Conservation (phyloP, 1,284 basidiomycete species). For the Ceratobasidium theobromae region DNA sequence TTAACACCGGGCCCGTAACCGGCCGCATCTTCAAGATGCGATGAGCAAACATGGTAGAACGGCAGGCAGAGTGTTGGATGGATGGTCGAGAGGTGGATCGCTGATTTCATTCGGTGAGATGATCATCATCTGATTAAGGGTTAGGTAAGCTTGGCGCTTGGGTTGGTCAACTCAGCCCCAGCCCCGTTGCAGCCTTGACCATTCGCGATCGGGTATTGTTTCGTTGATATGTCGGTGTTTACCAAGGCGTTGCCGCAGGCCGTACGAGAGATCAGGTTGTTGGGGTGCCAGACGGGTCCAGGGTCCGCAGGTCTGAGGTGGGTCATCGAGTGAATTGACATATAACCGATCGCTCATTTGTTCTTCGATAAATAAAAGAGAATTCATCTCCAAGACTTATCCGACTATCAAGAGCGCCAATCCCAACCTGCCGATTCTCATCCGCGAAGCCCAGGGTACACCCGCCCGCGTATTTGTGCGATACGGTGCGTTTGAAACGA, state of each 20-base stretch:
- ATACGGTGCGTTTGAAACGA: slow-evolving; percentile 67
- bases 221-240: slow-evolving; percentile 55
- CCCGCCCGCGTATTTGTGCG: slow-evolving; percentile 87
- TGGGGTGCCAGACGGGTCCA: slow-evolving; percentile 79
- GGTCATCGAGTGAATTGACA: slow-evolving; percentile 40
- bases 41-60: slow-evolving; percentile 3
- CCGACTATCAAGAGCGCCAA: slow-evolving; percentile 83
- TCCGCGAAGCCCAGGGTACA: slow-evolving; percentile 87
- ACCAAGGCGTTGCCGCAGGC: slow-evolving; percentile 79
- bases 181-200: too few species aligned
- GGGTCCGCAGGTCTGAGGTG: slow-evolving; percentile 84
- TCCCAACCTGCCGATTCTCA: slow-evolving; percentile 85
- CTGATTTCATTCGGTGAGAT: too few species aligned
- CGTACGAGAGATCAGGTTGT: slow-evolving; percentile 81
- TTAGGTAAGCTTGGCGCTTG: too few species aligned
- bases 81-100: too few species aligned
- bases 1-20: background rate
- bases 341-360: background rate
- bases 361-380: slow-evolving; percentile 48
- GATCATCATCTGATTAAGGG: too few species aligned
- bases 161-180: too few species aligned
- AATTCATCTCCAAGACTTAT: slow-evolving; percentile 83
- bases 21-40: slow-evolving; percentile 1
- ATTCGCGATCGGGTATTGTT: too few species aligned
- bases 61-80: too few species aligned